A percentile compares a stretch with the other conserved stretches of the same genome.
These are phyloP conservation scores for Vaccinium vitisidaea DNA, from an alignment of 148 eudicot species.

Conservation along the genomic window DNA sequence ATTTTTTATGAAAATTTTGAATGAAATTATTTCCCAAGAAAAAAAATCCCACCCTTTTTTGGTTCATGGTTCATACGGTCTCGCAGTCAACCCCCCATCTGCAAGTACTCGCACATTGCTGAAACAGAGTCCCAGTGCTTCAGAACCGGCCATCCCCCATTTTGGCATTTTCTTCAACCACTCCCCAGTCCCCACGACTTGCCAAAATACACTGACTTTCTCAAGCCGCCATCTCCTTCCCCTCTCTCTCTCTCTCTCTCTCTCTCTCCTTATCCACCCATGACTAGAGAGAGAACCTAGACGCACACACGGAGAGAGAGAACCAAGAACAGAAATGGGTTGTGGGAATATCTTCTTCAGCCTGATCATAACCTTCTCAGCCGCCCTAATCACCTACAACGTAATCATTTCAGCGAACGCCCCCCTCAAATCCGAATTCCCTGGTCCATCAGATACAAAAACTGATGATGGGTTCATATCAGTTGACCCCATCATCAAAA, in stretches of 20 bases:
- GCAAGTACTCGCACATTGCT: neutral
- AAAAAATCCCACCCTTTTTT: no score
- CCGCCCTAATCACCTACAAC: slow-evolving; percentile 85
- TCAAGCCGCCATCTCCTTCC: neutral
- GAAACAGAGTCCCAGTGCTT: neutral
- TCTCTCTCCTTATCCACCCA: neutral
- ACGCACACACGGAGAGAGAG: neutral
- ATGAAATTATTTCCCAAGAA: no score
- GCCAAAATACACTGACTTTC: neutral
- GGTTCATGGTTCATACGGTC: no score
- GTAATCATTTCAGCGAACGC: slow-evolving; percentile 73
- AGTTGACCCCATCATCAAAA: slow-evolving; percentile 66
- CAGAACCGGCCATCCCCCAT: neutral
- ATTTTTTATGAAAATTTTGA: no score
- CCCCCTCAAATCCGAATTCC: slow-evolving; percentile 71
- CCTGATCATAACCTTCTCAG: slow-evolving; percentile 61
- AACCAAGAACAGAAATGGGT: slow-evolving; percentile 34
- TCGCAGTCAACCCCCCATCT: neutral
- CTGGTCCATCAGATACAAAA: slow-evolving; percentile 45
- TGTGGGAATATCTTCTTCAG: slow-evolving; percentile 63
- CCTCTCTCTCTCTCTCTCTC: neutral
- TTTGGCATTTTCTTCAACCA: neutral
- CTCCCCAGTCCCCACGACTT: neutral
- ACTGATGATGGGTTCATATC: slow-evolving; percentile 13
- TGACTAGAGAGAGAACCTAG: neutral